Evolutionary conservation across 2,329 filamentous ascomycete species (phyloP), one percentile per base, ranked within the genome.

Genomic region (Dothistroma septosporum): DNA sequence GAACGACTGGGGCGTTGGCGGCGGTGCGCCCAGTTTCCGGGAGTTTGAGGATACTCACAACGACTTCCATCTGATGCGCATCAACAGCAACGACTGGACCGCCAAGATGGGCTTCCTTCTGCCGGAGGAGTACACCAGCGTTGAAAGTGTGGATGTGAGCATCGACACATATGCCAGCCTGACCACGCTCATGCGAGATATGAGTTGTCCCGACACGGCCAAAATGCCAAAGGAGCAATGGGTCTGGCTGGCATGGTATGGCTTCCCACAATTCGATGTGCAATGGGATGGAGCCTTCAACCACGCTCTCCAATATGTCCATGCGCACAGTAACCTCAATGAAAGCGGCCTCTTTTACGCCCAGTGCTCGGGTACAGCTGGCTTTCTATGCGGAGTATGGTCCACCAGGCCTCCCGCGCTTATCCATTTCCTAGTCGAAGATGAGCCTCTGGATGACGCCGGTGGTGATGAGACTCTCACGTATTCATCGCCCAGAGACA

Each of bases 331-430:
- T 7, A 58, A 44, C 21, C 53, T 63, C n/a, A 66, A 66, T 49
- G 56, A 57, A 52, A 64, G 59, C 16, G 54, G 59, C 8, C 46
- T 66, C 9, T 60, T 61, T 48, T 64, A 61, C 35, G 62, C 62
- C 8, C 55, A 63, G 31, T 66, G 64, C 31, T 32, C 44, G 12
- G 55, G 59, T 3, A 66, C 55, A 6, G 62, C 62, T 16, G 53
- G 58, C 10, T 64, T 66, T 22, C 46, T 64, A 22, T 64, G 64
- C 31, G 62, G 62, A 22, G 60, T 64, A 7, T 66, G 64, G 64
- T 37, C 46, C 19, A 64, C 64, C 8, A 37, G 62, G 46, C 35
- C 54, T 16, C 61, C 60, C 10, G 64, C 64, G 41, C 62, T 66
- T 8, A 47, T 66, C 5, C 64, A 66, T 41, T 66, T 66, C 28